Conservation (phyloP, 2,329 filamentous ascomycete species). For the Neonectria magnoliae region DNA sequence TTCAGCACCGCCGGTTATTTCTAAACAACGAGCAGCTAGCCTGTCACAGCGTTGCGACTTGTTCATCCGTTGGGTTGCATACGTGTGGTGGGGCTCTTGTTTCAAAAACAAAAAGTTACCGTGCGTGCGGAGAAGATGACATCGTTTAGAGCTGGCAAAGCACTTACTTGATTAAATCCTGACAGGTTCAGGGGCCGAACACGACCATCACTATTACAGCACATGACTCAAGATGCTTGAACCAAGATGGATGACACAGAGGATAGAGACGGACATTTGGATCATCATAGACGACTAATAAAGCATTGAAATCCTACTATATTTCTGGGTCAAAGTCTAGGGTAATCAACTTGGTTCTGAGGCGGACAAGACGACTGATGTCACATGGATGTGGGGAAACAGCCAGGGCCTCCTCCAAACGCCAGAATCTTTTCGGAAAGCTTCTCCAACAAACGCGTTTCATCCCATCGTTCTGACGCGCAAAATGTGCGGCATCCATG, state of each 20-base stretch:
- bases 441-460: conserved; percentile 25
- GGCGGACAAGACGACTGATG: neutral
- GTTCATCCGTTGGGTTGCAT: neutral
- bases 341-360: neutral
- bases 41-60: neutral
- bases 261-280: too few relatives aligned
- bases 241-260: neutral
- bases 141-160: neutral
- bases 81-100: neutral
- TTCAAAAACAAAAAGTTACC: neutral
- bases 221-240: neutral
- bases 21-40: neutral
- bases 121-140: neutral
- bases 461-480: conserved; percentile 22
- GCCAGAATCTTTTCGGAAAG: conserved; percentile 14
- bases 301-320: neutral
- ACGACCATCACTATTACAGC: neutral
- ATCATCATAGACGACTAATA: too few relatives aligned
- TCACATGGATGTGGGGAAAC: conserved; percentile 6
- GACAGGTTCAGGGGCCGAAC: neutral
- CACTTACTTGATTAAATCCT: too few relatives aligned
- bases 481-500: conserved; percentile 71
- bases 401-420: neutral
- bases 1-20: neutral
- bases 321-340: neutral